Evolutionary conservation across 768 basidiomycete species (phyloP).

Genomic region (Nidula microcarpa): DNA sequence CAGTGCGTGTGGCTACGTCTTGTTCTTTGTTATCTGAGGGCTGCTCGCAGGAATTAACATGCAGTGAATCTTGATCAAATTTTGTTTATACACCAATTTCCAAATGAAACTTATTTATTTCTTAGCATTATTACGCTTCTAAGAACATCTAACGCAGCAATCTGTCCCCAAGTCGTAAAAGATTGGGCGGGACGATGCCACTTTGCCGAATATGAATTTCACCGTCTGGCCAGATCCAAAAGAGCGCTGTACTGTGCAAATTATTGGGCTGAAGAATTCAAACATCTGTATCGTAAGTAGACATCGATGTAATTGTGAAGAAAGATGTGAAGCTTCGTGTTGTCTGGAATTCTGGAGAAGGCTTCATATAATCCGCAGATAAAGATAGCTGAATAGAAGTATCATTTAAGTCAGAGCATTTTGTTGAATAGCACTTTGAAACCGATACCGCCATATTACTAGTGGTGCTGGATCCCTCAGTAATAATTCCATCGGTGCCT

Average conservation of each 20-base stretch:
- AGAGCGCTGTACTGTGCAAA: conserved; percentile 42
- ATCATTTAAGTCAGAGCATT: neutral
- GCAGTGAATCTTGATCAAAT: neutral
- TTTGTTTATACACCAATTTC: neutral
- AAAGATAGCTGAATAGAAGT: conserved; percentile 21
- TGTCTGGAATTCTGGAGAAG: conserved; percentile 31
- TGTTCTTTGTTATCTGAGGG: too few relatives aligned
- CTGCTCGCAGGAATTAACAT: too few relatives aligned
- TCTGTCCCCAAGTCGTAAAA: conserved; percentile 49
- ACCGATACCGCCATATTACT: conserved; percentile 41
- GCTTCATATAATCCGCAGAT: conserved; percentile 47
- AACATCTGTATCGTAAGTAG: neutral
- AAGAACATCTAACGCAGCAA: conserved; percentile 43
- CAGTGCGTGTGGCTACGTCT: too few relatives aligned
- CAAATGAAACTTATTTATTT: neutral
- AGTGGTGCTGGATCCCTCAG: conserved; percentile 39
- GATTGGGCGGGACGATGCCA: conserved; percentile 43
- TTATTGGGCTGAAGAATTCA: neutral
- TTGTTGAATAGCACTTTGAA: conserved; percentile 41
- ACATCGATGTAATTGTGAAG: conserved; percentile 49
- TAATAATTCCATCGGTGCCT: conserved; percentile 46
- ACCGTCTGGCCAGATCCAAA: conserved; percentile 41
- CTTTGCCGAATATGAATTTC: conserved; percentile 38
- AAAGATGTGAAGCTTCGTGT: conserved; percentile 33
- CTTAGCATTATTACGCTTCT: conserved; percentile 34